These are phyloP conservation scores for Solanum hybrid DNA, from an alignment of 305 asterid genomes.

Conservation along the genomic window DNA sequence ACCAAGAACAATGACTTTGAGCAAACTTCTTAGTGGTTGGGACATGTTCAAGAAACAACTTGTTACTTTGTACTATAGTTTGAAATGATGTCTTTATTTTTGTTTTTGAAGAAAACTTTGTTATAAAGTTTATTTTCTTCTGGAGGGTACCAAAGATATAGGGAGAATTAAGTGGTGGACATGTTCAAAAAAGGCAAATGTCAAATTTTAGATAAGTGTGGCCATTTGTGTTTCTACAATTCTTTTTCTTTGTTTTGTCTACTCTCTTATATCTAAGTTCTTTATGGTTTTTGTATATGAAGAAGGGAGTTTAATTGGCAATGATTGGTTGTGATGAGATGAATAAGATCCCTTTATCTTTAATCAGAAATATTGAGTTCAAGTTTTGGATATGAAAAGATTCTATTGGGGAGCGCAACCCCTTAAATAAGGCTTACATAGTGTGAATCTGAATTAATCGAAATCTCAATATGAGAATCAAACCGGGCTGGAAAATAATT, in stretches of 20 bases:
- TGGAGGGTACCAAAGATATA: background rate
- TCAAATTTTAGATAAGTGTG: background rate
- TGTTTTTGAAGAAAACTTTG: background rate
- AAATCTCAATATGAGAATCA: background rate
- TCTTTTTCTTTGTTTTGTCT: background rate
- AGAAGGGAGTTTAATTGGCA: background rate
- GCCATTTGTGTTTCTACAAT: background rate
- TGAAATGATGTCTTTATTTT: background rate
- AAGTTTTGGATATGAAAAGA: background rate
- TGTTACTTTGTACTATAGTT: background rate
- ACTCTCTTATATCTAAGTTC: background rate
- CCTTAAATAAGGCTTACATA: background rate
- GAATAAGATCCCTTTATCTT: background rate
- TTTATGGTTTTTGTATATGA: background rate
- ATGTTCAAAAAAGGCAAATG: background rate
- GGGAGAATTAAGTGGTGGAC: background rate
- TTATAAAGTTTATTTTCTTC: background rate
- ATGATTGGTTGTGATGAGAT: background rate
- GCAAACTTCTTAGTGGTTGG: slow-evolving; percentile 42
- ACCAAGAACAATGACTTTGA: slow-evolving; percentile 63
- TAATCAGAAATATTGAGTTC: background rate
- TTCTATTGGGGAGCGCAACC: background rate
- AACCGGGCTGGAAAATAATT: no score
- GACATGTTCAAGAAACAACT: slow-evolving; percentile 11
- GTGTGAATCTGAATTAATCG: background rate